Base-by-base conservation (phyloP, 2,329 filamentous ascomycete species). In the Aspergillus persii region DNA sequence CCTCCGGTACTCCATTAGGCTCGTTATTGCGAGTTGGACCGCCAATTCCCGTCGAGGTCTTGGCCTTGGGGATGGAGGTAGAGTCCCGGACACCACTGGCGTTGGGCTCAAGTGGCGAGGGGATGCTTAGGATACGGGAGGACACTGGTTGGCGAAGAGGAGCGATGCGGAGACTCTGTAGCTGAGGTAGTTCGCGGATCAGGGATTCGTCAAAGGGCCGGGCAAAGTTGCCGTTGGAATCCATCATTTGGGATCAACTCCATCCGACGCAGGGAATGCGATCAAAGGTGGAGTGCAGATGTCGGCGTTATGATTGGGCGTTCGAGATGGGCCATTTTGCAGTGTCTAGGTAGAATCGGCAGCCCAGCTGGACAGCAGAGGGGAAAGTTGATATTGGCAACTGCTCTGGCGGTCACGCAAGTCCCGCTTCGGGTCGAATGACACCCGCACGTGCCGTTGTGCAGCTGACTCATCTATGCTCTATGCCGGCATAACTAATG, bases 91-190 rank as follows among this genome's bases (percentile, higher is more conserved):
- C 65, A 4, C 68, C 69, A 44, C 68, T 73, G 30, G 77, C 74
- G 63, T 74, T 76, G 8, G 79, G 79, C 62, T 81, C 79, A 52
- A 81, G 72, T 26, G 78, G 77, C 18, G 74, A 74, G n/a, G 78
- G 77, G 41, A 72, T 68, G 55, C 74, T 77, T 60, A 77, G 70
- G 41, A 70, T 71, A 41, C 75, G 74, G 12, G 76, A 74, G 26
- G 77, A 77, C 23, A 76, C 73, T 11, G 78, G 79, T 62, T 80
- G 76, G 33, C 79, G 79, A 26, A 82, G 72, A 54, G 80, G 79
- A 61, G 80, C 74, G 53, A 82, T 81, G 58, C 75, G 77, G 53
- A 81, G 69, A 61, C 74, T 69, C 36, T 71, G 74, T 9, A 76
- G 71, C 56, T 77, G 74, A 54, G 77, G 75, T 30, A 77, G 69